phyloP scores from a whole-genome alignment of 1,284 basidiomycete genomes.

The Fomitopsis palustris region DNA sequence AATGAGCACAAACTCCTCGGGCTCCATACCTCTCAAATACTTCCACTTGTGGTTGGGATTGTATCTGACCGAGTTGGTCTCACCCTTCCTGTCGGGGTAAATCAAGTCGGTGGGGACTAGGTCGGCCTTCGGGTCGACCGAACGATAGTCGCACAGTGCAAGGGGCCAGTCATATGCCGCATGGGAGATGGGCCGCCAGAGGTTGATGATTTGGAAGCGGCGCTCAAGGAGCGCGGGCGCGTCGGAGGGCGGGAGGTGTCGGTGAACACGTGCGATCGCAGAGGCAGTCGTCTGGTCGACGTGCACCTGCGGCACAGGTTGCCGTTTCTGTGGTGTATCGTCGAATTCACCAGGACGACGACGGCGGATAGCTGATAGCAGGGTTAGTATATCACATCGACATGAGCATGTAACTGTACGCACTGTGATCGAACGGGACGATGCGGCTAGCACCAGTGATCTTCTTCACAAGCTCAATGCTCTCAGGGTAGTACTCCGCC shows the following conservation, averaged over 20 bases:
- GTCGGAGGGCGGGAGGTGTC: conserved; percentile 48
- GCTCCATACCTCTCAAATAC: conserved; percentile 57
- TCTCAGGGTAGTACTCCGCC: conserved; percentile 58
- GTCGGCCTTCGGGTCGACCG: conserved; percentile 46
- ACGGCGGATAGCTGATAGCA: conserved; percentile 40
- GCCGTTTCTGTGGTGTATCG: conserved; percentile 40
- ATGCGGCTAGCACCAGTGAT: conserved; percentile 57
- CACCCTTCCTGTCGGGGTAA: conserved; percentile 53
- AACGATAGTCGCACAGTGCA: conserved; percentile 58
- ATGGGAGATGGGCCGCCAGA: conserved; percentile 63
- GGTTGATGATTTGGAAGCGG: conserved; percentile 68
- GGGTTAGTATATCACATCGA: background rate
- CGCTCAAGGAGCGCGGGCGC: conserved; percentile 40
- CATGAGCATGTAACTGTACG: conserved; percentile 19
- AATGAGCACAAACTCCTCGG: conserved; percentile 62
- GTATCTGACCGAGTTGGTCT: conserved; percentile 52
- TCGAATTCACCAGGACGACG: conserved; percentile 37
- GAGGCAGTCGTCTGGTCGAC: conserved; percentile 52
- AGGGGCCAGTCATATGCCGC: conserved; percentile 58
- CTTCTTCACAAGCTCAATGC: conserved; percentile 53
- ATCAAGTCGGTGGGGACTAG: conserved; percentile 47
- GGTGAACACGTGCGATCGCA: conserved; percentile 44
- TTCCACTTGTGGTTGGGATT: conserved; percentile 60
- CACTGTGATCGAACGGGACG: conserved; percentile 64
- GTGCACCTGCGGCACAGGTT: conserved; percentile 47